Evolutionary conservation across 129 eudicot genomes (phyloP).

Genomic region (Flaveria sonorensis): DNA sequence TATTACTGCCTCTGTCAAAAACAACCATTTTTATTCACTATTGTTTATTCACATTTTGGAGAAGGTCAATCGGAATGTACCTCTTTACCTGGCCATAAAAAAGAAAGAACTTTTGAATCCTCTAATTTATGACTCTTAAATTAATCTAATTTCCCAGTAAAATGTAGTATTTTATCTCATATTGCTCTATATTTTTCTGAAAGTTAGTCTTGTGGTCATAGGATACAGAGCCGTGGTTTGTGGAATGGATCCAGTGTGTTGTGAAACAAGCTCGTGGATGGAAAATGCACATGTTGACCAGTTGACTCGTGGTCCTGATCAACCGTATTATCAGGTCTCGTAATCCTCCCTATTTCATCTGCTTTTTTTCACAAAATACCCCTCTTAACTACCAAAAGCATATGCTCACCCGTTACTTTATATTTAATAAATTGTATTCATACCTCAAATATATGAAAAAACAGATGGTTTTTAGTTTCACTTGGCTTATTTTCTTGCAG

Average conservation of each 20-base stretch:
- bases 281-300: slow-evolving; percentile 75
- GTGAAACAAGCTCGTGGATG: slow-evolving; percentile 92
- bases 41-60: background rate
- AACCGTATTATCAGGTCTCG: slow-evolving; percentile 95
- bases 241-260: slow-evolving; percentile 98
- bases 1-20: background rate
- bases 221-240: slow-evolving; percentile 93
- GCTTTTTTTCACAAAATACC: background rate
- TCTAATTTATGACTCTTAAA: background rate
- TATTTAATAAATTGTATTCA: background rate
- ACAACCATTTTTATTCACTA: background rate
- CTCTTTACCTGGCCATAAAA: background rate
- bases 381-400: slow-evolving; percentile 17
- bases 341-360: slow-evolving; percentile 3
- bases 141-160: background rate
- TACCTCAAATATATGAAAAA: background rate
- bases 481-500: slow-evolving; percentile 41
- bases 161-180: background rate
- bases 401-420: background rate
- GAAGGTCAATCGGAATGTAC: background rate
- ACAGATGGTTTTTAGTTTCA: slow-evolving; percentile 4
- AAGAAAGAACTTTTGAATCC: background rate
- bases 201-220: slow-evolving; percentile 34
- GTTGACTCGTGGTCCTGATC: slow-evolving; percentile 83
- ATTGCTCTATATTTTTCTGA: slow-evolving; percentile 21